Evolutionary conservation across 495 filamentous ascomycete species (phyloP).

Genomic region (Xylaria nigripes): DNA sequence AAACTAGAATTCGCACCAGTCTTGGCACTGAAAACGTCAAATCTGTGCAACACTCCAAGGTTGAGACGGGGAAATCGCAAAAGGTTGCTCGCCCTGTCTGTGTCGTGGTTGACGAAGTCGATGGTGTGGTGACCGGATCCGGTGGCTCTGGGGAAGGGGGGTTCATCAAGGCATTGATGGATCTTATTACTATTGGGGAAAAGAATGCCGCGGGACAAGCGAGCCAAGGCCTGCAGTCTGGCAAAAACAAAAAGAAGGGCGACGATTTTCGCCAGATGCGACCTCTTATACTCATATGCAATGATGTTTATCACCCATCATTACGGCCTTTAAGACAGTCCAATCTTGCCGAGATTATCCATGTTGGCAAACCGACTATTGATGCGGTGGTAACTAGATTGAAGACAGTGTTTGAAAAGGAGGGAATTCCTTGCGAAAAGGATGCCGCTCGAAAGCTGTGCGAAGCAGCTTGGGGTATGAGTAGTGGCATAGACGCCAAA

Average conservation of each 20-base stretch:
- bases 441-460: constrained; percentile 85
- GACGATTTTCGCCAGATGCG: constrained; percentile 79
- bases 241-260: constrained; percentile 52
- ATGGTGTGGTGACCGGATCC: constrained; percentile 78
- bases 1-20: constrained; percentile 77
- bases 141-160: constrained; percentile 66
- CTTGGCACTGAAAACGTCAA: constrained; percentile 89
- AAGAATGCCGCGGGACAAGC: constrained; percentile 56
- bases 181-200: constrained; percentile 75
- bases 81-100: constrained; percentile 83
- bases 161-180: constrained; percentile 90
- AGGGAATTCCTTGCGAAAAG: constrained; percentile 75
- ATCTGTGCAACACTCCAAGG: constrained; percentile 59
- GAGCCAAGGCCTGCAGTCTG: constrained; percentile 21
- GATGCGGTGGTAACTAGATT: constrained; percentile 79
- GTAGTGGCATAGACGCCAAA: constrained; percentile 45
- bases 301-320: constrained; percentile 92
- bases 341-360: constrained; percentile 78
- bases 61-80: constrained; percentile 47
- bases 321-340: constrained; percentile 76
- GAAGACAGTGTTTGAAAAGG: constrained; percentile 73
- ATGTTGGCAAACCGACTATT: constrained; percentile 78
- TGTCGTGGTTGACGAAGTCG: constrained; percentile 91
- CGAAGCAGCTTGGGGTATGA: constrained; percentile 87
- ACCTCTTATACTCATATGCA: constrained; percentile 89